These are phyloP conservation scores for Salvia hispanica DNA, from an alignment of 257 asterid species.

Conservation along the genomic window DNA sequence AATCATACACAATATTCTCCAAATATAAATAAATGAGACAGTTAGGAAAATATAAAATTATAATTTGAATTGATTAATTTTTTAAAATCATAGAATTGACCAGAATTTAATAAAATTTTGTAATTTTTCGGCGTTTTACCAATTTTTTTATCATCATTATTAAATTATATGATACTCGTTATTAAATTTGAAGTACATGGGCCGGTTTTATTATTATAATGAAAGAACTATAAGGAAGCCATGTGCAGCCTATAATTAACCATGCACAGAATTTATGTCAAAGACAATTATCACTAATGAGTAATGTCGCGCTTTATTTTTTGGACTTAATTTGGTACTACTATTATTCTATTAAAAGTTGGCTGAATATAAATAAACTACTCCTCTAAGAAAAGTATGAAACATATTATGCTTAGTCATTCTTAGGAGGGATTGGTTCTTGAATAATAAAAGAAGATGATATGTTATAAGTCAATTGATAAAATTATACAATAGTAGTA, in stretches of 20 bases:
- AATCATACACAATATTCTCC: too few relatives aligned
- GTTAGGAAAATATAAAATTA: too few relatives aligned
- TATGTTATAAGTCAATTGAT: not conserved
- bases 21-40: too few relatives aligned
- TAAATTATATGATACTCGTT: too few relatives aligned
- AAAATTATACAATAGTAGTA: too few relatives aligned
- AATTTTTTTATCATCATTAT: too few relatives aligned
- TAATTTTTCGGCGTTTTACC: too few relatives aligned
- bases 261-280: slow-evolving; percentile 2
- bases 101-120: too few relatives aligned
- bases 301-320: not conserved
- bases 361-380: not conserved
- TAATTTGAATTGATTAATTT: too few relatives aligned
- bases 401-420: not conserved
- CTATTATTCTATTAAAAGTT: not conserved
- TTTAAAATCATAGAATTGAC: too few relatives aligned
- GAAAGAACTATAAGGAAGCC: slow-evolving; percentile 17
- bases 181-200: slow-evolving; percentile 29
- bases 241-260: slow-evolving; percentile 29
- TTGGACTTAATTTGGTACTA: not conserved
- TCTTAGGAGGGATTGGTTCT: not conserved
- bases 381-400: not conserved
- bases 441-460: not conserved
- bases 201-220: slow-evolving; percentile 27
- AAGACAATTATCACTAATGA: slow-evolving; percentile 14